Evolutionary conservation across 2,329 filamentous ascomycete genomes (phyloP).

Genomic region (Colletotrichum sidae): DNA sequence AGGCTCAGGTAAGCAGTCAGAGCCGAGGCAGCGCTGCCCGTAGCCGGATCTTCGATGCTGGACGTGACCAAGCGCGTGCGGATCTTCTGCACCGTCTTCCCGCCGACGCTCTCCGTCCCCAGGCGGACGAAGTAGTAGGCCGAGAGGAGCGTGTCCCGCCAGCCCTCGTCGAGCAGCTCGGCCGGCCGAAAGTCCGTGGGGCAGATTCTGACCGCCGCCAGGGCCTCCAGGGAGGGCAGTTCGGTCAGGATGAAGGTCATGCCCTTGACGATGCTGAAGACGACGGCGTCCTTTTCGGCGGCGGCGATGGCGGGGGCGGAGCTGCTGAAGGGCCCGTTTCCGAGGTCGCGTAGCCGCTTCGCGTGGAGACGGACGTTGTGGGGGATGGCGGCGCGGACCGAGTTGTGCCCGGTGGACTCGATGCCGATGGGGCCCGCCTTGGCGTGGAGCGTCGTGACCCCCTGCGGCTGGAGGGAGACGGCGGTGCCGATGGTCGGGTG

Average conservation of each 20-base stretch:
- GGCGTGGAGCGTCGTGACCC: constrained; percentile 59
- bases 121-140: constrained; percentile 69
- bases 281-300: constrained; percentile 54
- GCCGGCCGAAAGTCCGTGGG: constrained; percentile 47
- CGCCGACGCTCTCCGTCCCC: constrained; percentile 11
- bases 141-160: constrained; percentile 64
- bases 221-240: constrained; percentile 68
- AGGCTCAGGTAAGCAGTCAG: constrained; percentile 66
- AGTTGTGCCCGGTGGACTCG: constrained; percentile 48
- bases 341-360: constrained; percentile 20
- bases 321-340: constrained; percentile 15
- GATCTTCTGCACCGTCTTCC: constrained; percentile 46
- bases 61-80: constrained; percentile 71
- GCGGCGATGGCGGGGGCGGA: neutral
- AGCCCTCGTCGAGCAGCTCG: constrained; percentile 63
- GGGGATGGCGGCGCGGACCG: constrained; percentile 73
- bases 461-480: constrained; percentile 56
- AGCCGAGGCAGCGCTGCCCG: constrained; percentile 71
- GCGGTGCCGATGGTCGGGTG: constrained; percentile 71
- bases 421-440: constrained; percentile 69
- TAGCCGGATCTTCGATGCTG: constrained; percentile 68
- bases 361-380: constrained; percentile 57
- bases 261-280: constrained; percentile 76
- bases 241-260: constrained; percentile 79
- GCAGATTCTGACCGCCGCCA: constrained; percentile 56